These are phyloP conservation scores for Schizopora paradoxa DNA, from an alignment of 1,284 basidiomycete genomes.

Conservation along the genomic window DNA sequence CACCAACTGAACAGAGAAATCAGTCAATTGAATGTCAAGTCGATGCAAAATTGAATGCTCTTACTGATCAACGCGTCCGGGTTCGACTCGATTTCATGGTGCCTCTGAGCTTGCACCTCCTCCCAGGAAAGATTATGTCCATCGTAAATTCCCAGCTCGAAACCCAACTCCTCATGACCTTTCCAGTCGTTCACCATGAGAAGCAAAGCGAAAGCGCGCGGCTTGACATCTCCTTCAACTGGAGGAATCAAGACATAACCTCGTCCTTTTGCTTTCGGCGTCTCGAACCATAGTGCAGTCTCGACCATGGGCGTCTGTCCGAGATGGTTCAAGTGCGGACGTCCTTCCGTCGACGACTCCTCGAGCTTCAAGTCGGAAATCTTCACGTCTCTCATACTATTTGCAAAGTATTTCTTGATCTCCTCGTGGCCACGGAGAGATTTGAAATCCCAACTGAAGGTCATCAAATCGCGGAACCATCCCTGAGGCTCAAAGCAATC, in stretches of 20 bases:
- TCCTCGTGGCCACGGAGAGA: slow-evolving; percentile 28
- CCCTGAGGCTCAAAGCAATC: slow-evolving; percentile 28
- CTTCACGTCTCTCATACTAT: slow-evolving; percentile 21
- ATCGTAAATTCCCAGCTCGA: slow-evolving; percentile 29
- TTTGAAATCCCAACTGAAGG: slow-evolving; percentile 34
- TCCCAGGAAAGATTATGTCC: slow-evolving; percentile 31
- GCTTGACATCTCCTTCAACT: slow-evolving; percentile 16
- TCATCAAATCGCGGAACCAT: slow-evolving; percentile 34
- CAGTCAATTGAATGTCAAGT: neutral
- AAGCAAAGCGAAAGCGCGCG: slow-evolving; percentile 29
- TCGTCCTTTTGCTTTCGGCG: slow-evolving; percentile 30
- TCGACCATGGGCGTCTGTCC: slow-evolving; percentile 25
- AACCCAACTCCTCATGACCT: slow-evolving; percentile 30
- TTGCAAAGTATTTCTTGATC: slow-evolving; percentile 26
- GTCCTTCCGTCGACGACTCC: slow-evolving; percentile 23
- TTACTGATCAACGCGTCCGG: slow-evolving; percentile 32
- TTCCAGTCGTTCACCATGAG: slow-evolving; percentile 28
- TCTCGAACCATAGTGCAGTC: slow-evolving; percentile 38
- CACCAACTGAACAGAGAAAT: slow-evolving; percentile 37
- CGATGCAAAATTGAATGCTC: slow-evolving; percentile 5
- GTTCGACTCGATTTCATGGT: slow-evolving; percentile 27
- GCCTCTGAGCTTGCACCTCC: slow-evolving; percentile 25
- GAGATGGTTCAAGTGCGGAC: slow-evolving; percentile 23
- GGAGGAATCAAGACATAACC: slow-evolving; percentile 34
- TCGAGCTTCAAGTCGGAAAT: slow-evolving; percentile 30